Conservation (phyloP, 1,284 basidiomycete species). For the Irpex rosettiformis region DNA sequence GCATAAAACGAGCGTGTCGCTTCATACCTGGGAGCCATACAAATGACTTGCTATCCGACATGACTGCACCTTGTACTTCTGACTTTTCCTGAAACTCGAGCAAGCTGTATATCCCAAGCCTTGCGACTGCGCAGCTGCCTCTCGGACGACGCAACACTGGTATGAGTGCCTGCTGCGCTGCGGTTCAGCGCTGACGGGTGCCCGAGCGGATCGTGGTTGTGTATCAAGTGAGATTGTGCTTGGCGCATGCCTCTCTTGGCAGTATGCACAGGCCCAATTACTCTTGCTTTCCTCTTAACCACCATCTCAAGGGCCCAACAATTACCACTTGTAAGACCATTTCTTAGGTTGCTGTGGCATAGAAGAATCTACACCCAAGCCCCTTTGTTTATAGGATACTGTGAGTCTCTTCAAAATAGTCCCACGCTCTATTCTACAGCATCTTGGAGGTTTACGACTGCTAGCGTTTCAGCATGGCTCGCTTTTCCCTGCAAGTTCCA, state of each 20-base stretch:
- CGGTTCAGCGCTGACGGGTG: neutral
- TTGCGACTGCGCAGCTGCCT: neutral
- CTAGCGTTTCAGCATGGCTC: neutral
- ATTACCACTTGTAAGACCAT: no score
- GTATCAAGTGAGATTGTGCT: neutral
- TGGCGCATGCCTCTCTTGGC: neutral
- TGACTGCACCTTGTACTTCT: neutral
- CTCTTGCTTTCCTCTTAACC: neutral
- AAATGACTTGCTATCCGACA: slow-evolving; percentile 5
- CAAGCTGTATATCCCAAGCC: neutral
- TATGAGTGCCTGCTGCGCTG: no score
- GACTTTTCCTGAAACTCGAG: neutral
- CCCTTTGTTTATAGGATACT: neutral
- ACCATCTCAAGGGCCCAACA: neutral
- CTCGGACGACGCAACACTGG: no score
- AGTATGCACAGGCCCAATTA: neutral
- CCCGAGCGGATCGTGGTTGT: neutral
- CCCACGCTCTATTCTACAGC: neutral
- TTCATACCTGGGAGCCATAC: slow-evolving; percentile 15
- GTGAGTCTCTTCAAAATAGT: neutral
- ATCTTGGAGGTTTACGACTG: neutral
- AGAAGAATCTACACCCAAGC: no score
- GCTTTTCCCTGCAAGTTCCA: neutral
- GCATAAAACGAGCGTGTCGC: neutral
- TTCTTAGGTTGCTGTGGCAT: no score